Base-by-base conservation (phyloP, 2,329 filamentous ascomycete species). In the Neofusicoccum sp. region DNA sequence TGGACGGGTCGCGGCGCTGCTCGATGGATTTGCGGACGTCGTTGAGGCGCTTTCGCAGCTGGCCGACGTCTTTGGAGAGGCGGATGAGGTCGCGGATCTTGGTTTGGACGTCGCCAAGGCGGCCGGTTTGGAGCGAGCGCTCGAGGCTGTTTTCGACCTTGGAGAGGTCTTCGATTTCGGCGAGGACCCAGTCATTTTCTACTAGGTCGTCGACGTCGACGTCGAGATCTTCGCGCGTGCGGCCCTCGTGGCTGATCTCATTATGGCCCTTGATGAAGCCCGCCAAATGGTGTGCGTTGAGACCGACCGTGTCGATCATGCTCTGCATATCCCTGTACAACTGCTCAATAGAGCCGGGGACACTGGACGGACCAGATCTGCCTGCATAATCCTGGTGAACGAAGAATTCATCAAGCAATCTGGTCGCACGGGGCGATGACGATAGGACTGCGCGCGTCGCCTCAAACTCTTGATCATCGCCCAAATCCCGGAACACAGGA, bases 291-390 rank as follows among this genome's bases (percentile, higher is more conserved):
- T 94, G 85, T 5, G 91, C 87, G 73, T 98, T 98, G 56, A 97
- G 84, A 8, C 94, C 94, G 44, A 98, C 80, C 0, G 91, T 94
- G 70, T 97, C 92, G 47, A 99, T 88, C 95, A 98, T 99, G 11
- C 91, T 91, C 75, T 95, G 94, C 73, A 94, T 91, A 70, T 94
- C 91, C 48, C 89, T 85, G 74, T 91, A 95, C 58, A 84, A 71
- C 58, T 77, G 77, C 69, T 84, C 80, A 62, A 84, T 81, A 68
- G 82, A 76, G 31, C 78, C 80, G 33, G 78, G 74, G 48, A 75
- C 70, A 7, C 80, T 81, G 36, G 73, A 70, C 65, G 78, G 81
- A 29, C 69, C 74, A 6, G 72, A 68, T 3, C 71, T 71, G 39
- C 77, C 77, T 9, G 68, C 67, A 63, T 81, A 83, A 52, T 82